A percentile compares a stretch with the other conserved stretches of the same genome.
Conservation (phyloP, 257 asterid species). For the Thymus mandschuricus region DNA sequence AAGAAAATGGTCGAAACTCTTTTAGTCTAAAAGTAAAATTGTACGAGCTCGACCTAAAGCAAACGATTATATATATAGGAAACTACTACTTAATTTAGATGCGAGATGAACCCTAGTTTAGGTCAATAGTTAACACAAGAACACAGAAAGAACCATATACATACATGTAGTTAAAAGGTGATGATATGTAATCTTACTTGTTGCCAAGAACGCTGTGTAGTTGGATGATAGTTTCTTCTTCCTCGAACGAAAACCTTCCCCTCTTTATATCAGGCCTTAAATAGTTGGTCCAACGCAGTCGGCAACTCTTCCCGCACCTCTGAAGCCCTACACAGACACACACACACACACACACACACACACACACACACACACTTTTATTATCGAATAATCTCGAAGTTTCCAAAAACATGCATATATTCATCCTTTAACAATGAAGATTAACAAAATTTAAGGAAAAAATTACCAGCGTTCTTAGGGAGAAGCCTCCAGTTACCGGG, state of each 20-base stretch:
- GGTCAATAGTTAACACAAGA: too few species aligned
- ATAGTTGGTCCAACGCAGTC: slow-evolving; percentile 85
- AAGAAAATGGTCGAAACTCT: too few species aligned
- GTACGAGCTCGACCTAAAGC: too few species aligned
- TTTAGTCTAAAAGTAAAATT: too few species aligned
- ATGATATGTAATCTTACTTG: slow-evolving; percentile 52
- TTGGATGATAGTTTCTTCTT: slow-evolving; percentile 80
- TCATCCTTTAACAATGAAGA: background rate
- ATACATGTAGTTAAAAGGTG: background rate
- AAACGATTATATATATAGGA: too few species aligned
- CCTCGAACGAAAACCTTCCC: slow-evolving; percentile 85
- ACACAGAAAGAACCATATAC: too few species aligned
- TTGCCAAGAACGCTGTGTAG: slow-evolving; percentile 85
- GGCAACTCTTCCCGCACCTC: slow-evolving; percentile 88
- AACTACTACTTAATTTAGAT: too few species aligned
- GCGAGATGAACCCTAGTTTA: too few species aligned
- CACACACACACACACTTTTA: background rate
- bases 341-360: slow-evolving; percentile 4
- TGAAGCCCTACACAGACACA: slow-evolving; percentile 52
- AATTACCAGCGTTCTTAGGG: slow-evolving; percentile 80
- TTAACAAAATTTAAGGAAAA: background rate
- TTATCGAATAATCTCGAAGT: background rate
- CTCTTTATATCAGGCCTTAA: slow-evolving; percentile 86
- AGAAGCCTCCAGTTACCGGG: slow-evolving; percentile 82
- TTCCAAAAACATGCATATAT: background rate